phyloP scores from a whole-genome alignment of 2,329 filamentous ascomycete species.

The Fusarium sp. region DNA sequence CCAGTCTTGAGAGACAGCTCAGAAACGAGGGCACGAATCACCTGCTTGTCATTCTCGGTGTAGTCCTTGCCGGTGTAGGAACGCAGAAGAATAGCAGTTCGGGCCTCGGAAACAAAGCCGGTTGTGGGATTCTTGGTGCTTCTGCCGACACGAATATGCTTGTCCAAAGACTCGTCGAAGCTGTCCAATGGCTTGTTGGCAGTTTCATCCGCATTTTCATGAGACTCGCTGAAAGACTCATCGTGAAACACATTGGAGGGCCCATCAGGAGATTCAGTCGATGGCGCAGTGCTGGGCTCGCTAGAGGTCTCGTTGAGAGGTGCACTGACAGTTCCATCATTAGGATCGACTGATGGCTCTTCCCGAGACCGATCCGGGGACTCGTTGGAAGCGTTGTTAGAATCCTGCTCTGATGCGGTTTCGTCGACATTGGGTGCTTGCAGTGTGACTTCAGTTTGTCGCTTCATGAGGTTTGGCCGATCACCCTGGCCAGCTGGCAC shows the following conservation, averaged over 20 bases:
- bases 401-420: background rate
- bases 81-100: slow-evolving; percentile 81
- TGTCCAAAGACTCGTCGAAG: slow-evolving; percentile 3
- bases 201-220: background rate
- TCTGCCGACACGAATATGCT: slow-evolving; percentile 19
- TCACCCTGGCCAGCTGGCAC: background rate
- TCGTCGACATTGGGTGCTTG: background rate
- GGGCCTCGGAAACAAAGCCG: slow-evolving; percentile 53
- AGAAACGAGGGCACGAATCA: slow-evolving; percentile 81
- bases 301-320: background rate
- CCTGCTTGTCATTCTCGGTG: slow-evolving; percentile 82
- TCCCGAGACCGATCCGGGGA: background rate
- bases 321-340: background rate
- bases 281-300: background rate
- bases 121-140: slow-evolving; percentile 23
- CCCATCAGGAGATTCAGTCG: background rate
- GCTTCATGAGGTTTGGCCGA: slow-evolving; percentile 20
- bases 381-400: background rate
- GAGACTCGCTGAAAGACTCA: background rate
- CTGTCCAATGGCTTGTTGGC: no score
- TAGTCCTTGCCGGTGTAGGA: slow-evolving; percentile 82
- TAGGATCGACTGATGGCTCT: background rate
- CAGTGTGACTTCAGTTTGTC: slow-evolving; percentile 5
- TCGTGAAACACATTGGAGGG: background rate
- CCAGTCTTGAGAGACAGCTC: slow-evolving; percentile 82